Percentiles rank a stretch among this genome's conserved stretches.
Conservation (phyloP, 257 asterid species). For the Eucommia ulmoides region DNA sequence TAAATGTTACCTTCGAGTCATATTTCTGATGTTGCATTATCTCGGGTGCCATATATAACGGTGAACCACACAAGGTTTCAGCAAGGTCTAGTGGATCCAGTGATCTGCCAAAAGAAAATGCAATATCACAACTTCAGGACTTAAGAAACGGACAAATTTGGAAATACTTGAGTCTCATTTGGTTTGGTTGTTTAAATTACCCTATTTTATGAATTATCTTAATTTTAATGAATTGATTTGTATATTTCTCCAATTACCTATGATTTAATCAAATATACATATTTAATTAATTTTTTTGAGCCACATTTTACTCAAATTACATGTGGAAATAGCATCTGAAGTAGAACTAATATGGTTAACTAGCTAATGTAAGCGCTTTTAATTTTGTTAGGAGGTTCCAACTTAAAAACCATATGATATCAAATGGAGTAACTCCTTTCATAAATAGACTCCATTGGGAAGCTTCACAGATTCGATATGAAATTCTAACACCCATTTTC, state of each 20-base stretch:
- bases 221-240: neutral
- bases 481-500: too few species aligned
- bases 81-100: conserved; percentile 72
- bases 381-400: too few species aligned
- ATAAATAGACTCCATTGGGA: neutral
- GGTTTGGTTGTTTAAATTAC: neutral
- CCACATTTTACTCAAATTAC: neutral
- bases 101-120: conserved; percentile 41
- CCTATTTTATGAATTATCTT: neutral
- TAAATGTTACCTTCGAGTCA: conserved; percentile 73
- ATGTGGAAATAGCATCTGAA: neutral
- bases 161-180: neutral
- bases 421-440: too few species aligned
- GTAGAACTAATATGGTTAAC: neutral
- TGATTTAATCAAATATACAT: too few species aligned
- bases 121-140: conserved; percentile 8
- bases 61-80: conserved; percentile 89
- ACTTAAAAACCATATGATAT: too few species aligned
- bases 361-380: neutral
- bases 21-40: conserved; percentile 77
- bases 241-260: too few species aligned
- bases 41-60: conserved; percentile 97
- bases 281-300: too few species aligned
- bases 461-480: too few species aligned
- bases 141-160: neutral